These are phyloP conservation scores for Astragalus glycyphyllos DNA, from an alignment of 306 rosid genomes.

Conservation along the genomic window DNA sequence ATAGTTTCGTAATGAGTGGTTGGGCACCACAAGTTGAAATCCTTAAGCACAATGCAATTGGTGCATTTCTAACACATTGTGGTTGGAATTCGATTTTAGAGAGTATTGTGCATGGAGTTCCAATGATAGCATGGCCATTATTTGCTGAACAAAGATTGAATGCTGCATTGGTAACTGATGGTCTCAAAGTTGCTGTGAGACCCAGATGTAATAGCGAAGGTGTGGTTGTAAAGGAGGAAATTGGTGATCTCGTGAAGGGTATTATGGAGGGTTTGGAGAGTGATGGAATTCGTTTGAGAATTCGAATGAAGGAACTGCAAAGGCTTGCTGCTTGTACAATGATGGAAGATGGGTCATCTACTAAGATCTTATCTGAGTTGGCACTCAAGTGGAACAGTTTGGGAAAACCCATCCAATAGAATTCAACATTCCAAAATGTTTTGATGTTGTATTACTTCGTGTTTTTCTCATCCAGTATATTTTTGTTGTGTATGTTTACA, in stretches of 20 bases:
- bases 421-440: no score
- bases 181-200: conserved; percentile 46
- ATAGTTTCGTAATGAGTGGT: conserved; percentile 33
- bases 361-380: conserved; percentile 41
- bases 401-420: neutral
- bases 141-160: conserved; percentile 54
- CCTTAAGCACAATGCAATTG: conserved; percentile 39
- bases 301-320: conserved; percentile 40
- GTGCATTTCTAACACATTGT: conserved; percentile 49
- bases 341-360: conserved; percentile 51
- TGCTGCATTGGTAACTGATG: conserved; percentile 42
- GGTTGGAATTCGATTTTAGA: conserved; percentile 57
- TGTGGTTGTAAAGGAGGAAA: conserved; percentile 44
- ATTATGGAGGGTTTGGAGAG: conserved; percentile 52
- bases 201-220: conserved; percentile 30
- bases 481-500: no score
- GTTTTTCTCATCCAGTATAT: no score
- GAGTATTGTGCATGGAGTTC: conserved; percentile 44
- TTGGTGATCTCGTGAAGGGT: conserved; percentile 32
- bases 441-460: no score
- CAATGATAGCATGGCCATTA: conserved; percentile 53
- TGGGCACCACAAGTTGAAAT: conserved; percentile 56
- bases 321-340: conserved; percentile 42
- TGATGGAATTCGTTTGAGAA: conserved; percentile 25
- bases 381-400: conserved; percentile 45